Percentiles rank a stretch among this genome's conserved stretches.
Conservation (phyloP, 1,284 basidiomycete genomes). For the Retiboletus fuscus region DNA sequence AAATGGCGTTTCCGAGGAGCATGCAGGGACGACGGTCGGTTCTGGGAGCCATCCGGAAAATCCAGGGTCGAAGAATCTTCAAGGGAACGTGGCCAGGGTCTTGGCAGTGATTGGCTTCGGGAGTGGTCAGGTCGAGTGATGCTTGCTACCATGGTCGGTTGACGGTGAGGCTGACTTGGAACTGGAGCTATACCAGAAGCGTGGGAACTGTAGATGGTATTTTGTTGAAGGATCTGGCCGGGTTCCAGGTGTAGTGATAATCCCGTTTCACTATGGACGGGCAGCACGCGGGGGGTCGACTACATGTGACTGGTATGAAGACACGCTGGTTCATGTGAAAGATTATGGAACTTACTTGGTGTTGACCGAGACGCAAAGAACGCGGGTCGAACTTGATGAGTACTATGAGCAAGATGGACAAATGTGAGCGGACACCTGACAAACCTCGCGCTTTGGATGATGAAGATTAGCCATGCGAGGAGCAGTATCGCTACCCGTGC, state of each 20-base stretch:
- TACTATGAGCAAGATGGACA: conserved; percentile 24
- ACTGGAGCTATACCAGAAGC: conserved; percentile 12
- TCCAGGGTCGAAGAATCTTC: conserved; percentile 6
- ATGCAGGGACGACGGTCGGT: conserved; percentile 20
- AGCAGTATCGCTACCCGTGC: conserved; percentile 16
- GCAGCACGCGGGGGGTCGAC: conserved; percentile 21
- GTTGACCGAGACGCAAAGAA: conserved; percentile 23
- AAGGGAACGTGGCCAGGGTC: conserved; percentile 10
- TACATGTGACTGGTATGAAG: conserved; percentile 31
- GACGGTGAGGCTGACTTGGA: conserved; percentile 20
- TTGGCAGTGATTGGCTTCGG: conserved; percentile 30
- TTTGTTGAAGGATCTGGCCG: conserved; percentile 62
- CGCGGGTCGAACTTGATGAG: conserved; percentile 28
- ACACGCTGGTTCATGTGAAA: conserved; percentile 6
- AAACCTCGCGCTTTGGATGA: conserved; percentile 36
- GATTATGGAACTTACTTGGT: conserved; percentile 36
- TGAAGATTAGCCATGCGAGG: conserved; percentile 17
- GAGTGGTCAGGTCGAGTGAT: conserved; percentile 21
- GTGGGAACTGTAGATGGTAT: conserved; percentile 33
- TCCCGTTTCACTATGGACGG: conserved; percentile 19
- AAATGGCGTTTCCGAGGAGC: conserved; percentile 31
- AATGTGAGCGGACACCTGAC: conserved; percentile 26
- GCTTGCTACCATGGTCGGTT: conserved; percentile 9
- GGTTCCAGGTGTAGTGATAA: conserved; percentile 62
- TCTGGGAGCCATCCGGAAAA: conserved; percentile 14